These are phyloP conservation scores for Amoebophrya sp. DNA, from an alignment of 169 alveolate genomes.

Conservation along the genomic window DNA sequence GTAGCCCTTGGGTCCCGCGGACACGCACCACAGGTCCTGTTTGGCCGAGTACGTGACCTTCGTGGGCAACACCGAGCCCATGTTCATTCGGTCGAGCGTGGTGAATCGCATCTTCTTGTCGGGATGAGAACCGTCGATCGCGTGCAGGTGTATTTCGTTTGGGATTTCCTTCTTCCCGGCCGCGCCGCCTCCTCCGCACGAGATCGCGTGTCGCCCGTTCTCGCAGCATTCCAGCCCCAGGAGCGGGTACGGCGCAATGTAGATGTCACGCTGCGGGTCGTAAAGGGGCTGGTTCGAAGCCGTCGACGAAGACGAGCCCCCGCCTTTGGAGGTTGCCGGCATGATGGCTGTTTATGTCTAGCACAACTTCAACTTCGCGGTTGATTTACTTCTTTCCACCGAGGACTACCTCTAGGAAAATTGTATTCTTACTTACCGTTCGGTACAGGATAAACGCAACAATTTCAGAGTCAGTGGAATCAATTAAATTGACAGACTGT, in stretches of 20 bases:
- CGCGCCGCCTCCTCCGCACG: background rate
- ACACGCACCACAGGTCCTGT: background rate
- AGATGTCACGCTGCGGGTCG: too few species aligned
- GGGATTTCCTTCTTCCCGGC: slow-evolving; percentile 24
- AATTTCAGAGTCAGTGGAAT: too few species aligned
- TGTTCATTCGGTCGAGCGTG: background rate
- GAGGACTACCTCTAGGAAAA: too few species aligned
- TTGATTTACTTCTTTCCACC: too few species aligned
- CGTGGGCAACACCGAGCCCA: background rate
- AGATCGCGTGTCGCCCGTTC: slow-evolving; percentile 11
- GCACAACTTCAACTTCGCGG: too few species aligned
- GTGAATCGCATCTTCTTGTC: background rate
- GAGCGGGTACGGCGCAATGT: background rate
- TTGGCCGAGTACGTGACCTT: background rate
- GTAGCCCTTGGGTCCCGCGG: background rate
- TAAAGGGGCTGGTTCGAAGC: too few species aligned
- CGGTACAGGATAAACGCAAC: too few species aligned
- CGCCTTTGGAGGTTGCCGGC: too few species aligned
- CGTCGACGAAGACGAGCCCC: too few species aligned
- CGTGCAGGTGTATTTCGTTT: background rate
- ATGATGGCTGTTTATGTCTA: too few species aligned
- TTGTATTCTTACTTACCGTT: too few species aligned
- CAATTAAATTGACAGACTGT: too few species aligned
- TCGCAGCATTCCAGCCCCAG: slow-evolving; percentile 22
- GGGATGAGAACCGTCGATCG: background rate